These are phyloP conservation scores for Hyaloscypha bicolor DNA, from an alignment of 495 filamentous ascomycete species.

Conservation along the genomic window DNA sequence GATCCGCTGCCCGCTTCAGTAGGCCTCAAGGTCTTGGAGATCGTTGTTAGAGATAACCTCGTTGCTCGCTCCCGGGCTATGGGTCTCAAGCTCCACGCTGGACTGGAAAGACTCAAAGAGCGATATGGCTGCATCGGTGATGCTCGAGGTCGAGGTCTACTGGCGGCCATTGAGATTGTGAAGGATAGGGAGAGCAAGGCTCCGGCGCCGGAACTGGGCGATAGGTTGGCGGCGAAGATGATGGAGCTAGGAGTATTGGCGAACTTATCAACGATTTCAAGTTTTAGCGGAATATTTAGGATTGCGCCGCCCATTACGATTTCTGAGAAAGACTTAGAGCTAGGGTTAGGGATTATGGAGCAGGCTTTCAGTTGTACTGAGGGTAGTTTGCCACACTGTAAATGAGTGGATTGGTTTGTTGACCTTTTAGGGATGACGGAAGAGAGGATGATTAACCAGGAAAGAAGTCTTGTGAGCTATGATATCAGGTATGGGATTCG, in stretches of 20 bases:
- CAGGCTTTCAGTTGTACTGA: constrained; percentile 23
- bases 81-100: constrained; percentile 48
- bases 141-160: constrained; percentile 62
- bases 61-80: constrained; percentile 50
- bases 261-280: constrained; percentile 51
- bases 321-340: constrained; percentile 49
- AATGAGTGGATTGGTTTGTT: too few relatives aligned
- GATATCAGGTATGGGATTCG: too few relatives aligned
- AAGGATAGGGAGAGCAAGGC: constrained; percentile 45
- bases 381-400: neutral
- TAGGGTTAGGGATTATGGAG: constrained; percentile 22
- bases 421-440: too few relatives aligned
- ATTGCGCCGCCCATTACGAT: constrained; percentile 62
- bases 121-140: constrained; percentile 59
- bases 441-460: too few relatives aligned
- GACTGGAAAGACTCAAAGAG: constrained; percentile 45
- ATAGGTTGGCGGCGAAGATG: constrained; percentile 44
- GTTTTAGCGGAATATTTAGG: constrained; percentile 57
- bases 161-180: constrained; percentile 63
- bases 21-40: constrained; percentile 59
- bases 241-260: constrained; percentile 54
- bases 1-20: constrained; percentile 62
- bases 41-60: constrained; percentile 57
- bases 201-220: constrained; percentile 48
- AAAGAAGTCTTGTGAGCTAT: too few relatives aligned